Evolutionary conservation across 169 alveolate genomes (phyloP).

Genomic region (Plasmodium cynomolgi): DNA sequence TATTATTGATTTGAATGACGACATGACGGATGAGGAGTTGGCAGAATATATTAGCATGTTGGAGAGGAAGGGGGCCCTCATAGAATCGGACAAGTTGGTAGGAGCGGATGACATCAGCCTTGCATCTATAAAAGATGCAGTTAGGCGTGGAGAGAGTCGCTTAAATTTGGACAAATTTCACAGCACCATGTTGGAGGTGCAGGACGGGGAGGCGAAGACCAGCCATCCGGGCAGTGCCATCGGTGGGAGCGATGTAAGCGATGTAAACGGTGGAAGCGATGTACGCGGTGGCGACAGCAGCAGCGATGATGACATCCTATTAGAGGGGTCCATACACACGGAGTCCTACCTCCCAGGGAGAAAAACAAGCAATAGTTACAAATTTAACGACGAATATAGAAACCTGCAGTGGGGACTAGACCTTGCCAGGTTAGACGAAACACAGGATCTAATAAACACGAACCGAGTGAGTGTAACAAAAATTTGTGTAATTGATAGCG

Average conservation of each 20-base stretch:
- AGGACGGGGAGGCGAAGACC: neutral
- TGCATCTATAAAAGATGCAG: slow-evolving; percentile 28
- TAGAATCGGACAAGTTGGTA: slow-evolving; percentile 62
- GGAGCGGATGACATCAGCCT: slow-evolving; percentile 50
- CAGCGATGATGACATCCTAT: no score
- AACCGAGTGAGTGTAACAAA: slow-evolving; percentile 6
- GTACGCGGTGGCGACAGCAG: no score
- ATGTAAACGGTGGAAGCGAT: no score
- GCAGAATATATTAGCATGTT: slow-evolving; percentile 20
- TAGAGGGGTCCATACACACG: neutral
- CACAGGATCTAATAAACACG: neutral
- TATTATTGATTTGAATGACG: slow-evolving; percentile 35
- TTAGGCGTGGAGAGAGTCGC: slow-evolving; percentile 27
- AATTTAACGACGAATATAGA: slow-evolving; percentile 56
- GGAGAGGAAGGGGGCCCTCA: slow-evolving; percentile 45
- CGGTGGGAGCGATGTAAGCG: no score
- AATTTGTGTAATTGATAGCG: slow-evolving; percentile 89
- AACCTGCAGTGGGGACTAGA: slow-evolving; percentile 72
- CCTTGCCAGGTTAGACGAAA: slow-evolving; percentile 59
- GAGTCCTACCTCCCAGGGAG: neutral
- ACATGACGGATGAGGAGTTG: slow-evolving; percentile 49
- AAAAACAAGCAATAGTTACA: neutral
- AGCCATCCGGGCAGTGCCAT: no score
- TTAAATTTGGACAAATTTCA: neutral
- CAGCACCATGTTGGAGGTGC: slow-evolving; percentile 14